Evolutionary conservation across 768 basidiomycete genomes (phyloP), one percentile per base, ranked within the genome.

Genomic region (Cystobasidium tubakii): DNA sequence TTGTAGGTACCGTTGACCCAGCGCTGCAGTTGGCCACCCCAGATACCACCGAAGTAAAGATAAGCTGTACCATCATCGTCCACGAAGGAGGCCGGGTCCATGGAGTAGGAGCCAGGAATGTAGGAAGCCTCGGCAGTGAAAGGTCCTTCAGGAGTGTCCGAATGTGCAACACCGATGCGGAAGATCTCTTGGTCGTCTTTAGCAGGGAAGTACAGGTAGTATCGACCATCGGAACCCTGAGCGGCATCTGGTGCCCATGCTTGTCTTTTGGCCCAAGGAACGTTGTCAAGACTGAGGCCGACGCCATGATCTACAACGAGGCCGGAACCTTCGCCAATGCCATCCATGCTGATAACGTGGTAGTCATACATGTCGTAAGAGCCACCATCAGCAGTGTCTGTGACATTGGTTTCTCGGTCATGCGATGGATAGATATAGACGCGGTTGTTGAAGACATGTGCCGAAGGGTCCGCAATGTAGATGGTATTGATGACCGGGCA

Each of bases 151-250:
- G 65, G 65, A 2, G 12, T 44, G 25, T 53, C 36, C 9, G 29
- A 23, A 15, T n/a, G 17, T 23, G 65, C 65, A 17, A 66, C 65
- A 36, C 65, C 65, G n/a, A 66, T 66, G 17, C 65, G 17, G 65
- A 66, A 66, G 65, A 66, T 66, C 4, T 31, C 65, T 46, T 66
- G 15, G 17, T 66, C 31, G 43, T 66, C 65, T 43, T 31, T 34
- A 7, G 65, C 65, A n/a, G 65, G 65, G 36, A 66, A 66, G 42
- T 66, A 66, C 23, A 66, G 42, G 42, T 66, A 66, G 65, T 66
- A 66, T 66, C n/a, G 31, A 4, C 65, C 65, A 43, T 66, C 42
- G 9, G 39, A 39, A 39, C 42, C 42, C 15, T 39, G n/a, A n/a
- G 65, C 65, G n/a, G 65, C 65, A 33, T 66, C 65, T 17, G 65